phyloP scores from a whole-genome alignment of 108 stramenopile genomes.

The Pseudonitzschia pungens region DNA sequence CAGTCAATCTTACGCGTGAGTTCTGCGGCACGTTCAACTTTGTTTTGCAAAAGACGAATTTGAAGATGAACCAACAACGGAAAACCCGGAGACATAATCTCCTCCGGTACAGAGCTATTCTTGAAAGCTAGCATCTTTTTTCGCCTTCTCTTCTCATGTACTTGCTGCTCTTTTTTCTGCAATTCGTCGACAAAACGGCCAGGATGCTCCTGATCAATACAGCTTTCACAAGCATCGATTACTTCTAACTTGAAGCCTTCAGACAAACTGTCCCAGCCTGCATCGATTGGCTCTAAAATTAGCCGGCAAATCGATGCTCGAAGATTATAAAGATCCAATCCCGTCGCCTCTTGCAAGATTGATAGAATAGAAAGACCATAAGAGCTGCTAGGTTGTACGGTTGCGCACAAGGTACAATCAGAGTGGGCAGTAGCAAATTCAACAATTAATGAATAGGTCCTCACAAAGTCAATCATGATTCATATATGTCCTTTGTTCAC shows the following conservation, averaged over 20 bases:
- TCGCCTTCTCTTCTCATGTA: background rate
- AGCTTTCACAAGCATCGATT: conserved; percentile 23
- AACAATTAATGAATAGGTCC: background rate
- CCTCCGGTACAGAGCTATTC: background rate
- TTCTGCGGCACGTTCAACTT: conserved; percentile 13
- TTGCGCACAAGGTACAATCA: background rate
- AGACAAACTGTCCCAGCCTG: conserved; percentile 1
- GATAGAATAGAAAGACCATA: conserved; percentile 15
- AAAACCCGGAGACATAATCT: conserved; percentile 10
- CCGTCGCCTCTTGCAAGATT: conserved; percentile 11
- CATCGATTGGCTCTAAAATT: conserved; percentile 15
- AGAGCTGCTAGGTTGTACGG: background rate
- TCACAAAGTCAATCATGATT: background rate
- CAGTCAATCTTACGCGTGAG: conserved; percentile 25
- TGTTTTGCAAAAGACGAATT: conserved; percentile 14
- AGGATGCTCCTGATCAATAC: conserved; percentile 22
- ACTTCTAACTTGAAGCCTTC: conserved; percentile 12
- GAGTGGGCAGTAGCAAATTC: background rate
- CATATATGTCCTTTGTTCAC: background rate
- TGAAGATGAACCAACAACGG: conserved; percentile 26
- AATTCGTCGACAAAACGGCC: conserved; percentile 9
- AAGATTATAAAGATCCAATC: conserved; percentile 22
- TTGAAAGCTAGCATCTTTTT: background rate
- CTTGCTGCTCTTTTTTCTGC: background rate
- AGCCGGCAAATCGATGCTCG: conserved; percentile 29